Evolutionary conservation across 805 yeast species (phyloP).

Genomic region (Metschnikowia reukaufii): DNA sequence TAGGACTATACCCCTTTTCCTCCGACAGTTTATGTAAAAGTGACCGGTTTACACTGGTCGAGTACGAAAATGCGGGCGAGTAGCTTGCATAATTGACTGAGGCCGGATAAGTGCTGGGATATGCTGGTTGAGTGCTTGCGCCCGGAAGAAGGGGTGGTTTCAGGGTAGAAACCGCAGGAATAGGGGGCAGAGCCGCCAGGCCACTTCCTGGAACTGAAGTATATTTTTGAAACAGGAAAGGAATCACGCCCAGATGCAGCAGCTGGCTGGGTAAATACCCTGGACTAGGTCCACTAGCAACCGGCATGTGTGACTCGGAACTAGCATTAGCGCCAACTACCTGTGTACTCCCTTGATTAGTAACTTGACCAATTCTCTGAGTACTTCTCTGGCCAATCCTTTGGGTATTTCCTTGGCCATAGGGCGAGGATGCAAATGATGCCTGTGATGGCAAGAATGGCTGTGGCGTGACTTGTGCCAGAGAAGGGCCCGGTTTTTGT

Average conservation of each 20-base stretch:
- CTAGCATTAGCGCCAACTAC: too few relatives aligned
- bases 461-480: too few relatives aligned
- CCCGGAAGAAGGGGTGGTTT: not conserved
- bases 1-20: too few relatives aligned
- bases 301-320: too few relatives aligned
- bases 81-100: not conserved
- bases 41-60: not conserved
- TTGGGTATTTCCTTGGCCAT: not conserved
- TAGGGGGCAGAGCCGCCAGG: too few relatives aligned
- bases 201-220: not conserved
- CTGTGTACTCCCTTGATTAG: too few relatives aligned
- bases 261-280: slow-evolving; percentile 6
- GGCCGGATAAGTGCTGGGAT: not conserved
- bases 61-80: not conserved
- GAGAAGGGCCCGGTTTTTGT: not conserved
- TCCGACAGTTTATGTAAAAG: not conserved
- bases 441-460: slow-evolving; percentile 7
- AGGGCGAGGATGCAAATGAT: not conserved
- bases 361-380: too few relatives aligned
- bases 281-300: not conserved
- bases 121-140: too few relatives aligned
- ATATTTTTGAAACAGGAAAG: slow-evolving; percentile 7
- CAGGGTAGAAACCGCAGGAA: too few relatives aligned
- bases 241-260: slow-evolving; percentile 4
- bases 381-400: not conserved